phyloP scores from a whole-genome alignment of 257 asterid species.

The Solanum bulbocastanum region DNA sequence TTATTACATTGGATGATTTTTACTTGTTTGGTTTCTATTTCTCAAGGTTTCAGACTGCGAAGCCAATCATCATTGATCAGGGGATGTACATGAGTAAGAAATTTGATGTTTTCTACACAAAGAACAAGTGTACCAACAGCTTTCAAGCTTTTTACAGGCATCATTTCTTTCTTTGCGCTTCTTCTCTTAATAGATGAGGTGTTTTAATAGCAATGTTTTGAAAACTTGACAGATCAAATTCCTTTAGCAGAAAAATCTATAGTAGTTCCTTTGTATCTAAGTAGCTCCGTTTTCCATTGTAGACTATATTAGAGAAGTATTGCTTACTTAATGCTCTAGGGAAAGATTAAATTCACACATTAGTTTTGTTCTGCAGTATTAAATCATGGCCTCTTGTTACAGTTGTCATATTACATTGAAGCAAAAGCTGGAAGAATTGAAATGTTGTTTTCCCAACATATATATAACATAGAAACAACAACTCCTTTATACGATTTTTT shows the following conservation, averaged over 20 bases:
- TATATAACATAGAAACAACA: no score
- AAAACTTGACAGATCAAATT: neutral
- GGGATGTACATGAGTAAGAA: constrained; percentile 79
- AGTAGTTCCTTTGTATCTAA: neutral
- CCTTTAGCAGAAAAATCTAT: neutral
- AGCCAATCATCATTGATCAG: constrained; percentile 77
- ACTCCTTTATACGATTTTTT: no score
- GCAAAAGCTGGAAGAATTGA: no score
- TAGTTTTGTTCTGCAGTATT: no score
- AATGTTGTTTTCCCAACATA: no score
- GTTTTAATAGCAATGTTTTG: neutral
- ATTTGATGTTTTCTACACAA: constrained; percentile 80
- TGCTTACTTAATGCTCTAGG: no score
- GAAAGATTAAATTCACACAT: no score
- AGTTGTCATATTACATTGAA: no score
- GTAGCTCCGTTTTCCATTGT: neutral
- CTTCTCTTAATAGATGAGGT: neutral
- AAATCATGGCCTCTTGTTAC: no score
- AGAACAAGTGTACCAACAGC: constrained; percentile 21
- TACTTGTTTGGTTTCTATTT: neutral
- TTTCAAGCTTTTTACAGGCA: constrained; percentile 70
- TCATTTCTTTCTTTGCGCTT: neutral
- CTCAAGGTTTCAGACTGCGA: constrained; percentile 77
- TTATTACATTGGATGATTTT: neutral
- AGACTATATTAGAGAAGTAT: no score